Base-by-base conservation (phyloP, 1,284 basidiomycete genomes). In the Rhodotorula sp. region DNA sequence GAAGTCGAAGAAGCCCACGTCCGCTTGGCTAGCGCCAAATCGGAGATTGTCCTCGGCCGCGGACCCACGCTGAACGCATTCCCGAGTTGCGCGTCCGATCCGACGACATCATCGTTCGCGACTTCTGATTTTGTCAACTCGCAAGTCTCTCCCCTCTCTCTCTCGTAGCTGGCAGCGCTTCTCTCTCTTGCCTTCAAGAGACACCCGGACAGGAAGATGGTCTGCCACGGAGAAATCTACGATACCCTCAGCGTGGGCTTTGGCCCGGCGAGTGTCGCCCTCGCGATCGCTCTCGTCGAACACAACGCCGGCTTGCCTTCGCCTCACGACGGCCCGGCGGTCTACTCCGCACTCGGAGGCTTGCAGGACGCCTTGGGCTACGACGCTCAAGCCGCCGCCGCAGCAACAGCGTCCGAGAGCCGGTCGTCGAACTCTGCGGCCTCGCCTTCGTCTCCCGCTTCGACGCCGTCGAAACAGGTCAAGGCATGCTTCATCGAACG, bases 161-260 rank as follows among this genome's bases (percentile, higher is more conserved):
- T 34, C 34, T 3, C 34, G 34, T 5, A 34, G 34, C 34, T 34
- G 34, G 34, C 34, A 34, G 34, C 34, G 34, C 34, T 34, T 34
- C 34, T 34, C 34, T 34, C 34, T 34, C 34, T 34, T 34, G 34
- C 7, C 34, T 34, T 34, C 34, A 34, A 8, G 34, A 34, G 34
- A 34, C 34, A 34, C 34, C 5, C 34, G 34, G 7, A 5, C 57
- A 16, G 14, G 10, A 28, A n/a, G 26, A 45, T 59, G 34, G 8
- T 43, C 38, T 3, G 7, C 49, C 45, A 62, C 58, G 64, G 58
- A 19, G 31, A 56, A 23, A 28, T 69, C 63, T 85, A 83, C 79
- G 85, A 87, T 79, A 75, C 86, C 47, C 80, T 87, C 62, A 85
- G 85, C 60, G 78, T 86, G n/a, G 86, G 86, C 5, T 87, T 87